Evolutionary conservation across 75 land plant genomes (phyloP), one percentile per base, ranked within the genome.

Genomic region (Picea sitchensis): DNA sequence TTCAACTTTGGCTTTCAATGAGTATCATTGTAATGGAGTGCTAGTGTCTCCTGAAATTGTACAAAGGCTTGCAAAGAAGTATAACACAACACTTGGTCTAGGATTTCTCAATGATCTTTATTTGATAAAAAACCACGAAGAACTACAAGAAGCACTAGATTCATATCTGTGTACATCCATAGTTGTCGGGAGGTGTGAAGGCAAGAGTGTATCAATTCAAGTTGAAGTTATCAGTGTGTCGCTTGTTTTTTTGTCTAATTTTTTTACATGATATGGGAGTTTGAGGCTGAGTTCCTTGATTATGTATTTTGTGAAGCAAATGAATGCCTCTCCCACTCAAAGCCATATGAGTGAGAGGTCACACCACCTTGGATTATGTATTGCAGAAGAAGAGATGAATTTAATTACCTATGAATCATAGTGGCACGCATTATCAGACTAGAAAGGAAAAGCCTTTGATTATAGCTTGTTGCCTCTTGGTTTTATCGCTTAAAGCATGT

Each of bases 261-360:
- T 95, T 78, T 85, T 30, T 93, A 95, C 79, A 90, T 82, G 84
- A 81, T 91, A 23, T 95, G 94, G 96, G 81, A 81, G 54, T 95
- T 95, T 82, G 86, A 90, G 54, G 98, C 94, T 47, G 90, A 87
- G 85, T 95, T 95, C 77, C 77, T 95, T 78, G 85, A 93, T 72
- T 90, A n/a, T 76, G 82, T 0, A 26, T 93, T 91, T 80, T 62
- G 82, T 14, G 78, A 84, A 77, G 83, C 79, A 18, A 85, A 86
- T 74, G 77, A 76, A 72, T 80, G 15, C n/a, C 73, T 36, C 15
- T 69, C 30, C 68, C 38, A 32, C 0, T 14, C 68, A 1, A 34
- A 26, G 32, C 21, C 38, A 18, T 20, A 20, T 69, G 1, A 69
- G 73, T 36, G 73, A 18, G 7, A 18, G 73, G 30, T 32, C 32